Conservation (phyloP, 2,329 filamentous ascomycete genomes). For the Cladosporium sp. region DNA sequence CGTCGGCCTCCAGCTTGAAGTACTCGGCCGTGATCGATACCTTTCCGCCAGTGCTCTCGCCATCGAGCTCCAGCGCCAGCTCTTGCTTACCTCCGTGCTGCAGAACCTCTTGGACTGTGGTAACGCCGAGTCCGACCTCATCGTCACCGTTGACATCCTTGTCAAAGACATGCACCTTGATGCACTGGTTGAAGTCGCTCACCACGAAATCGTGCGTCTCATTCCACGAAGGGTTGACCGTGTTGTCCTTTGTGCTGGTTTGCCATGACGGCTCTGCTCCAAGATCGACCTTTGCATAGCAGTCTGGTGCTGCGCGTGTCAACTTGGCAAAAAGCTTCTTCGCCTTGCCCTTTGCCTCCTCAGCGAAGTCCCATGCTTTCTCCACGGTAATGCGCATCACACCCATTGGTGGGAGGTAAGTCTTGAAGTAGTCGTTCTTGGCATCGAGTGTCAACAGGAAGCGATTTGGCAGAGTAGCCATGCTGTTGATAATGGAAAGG, state of each 20-base stretch:
- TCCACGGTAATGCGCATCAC: constrained; percentile 43
- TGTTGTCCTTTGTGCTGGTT: constrained; percentile 41
- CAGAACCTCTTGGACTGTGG: constrained; percentile 40
- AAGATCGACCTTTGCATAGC: constrained; percentile 42
- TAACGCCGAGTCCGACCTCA: constrained; percentile 41
- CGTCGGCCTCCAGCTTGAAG: constrained; percentile 39
- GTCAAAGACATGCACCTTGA: constrained; percentile 42
- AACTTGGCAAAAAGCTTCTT: constrained; percentile 41
- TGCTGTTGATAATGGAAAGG: constrained; percentile 41
- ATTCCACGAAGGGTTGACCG: constrained; percentile 43
- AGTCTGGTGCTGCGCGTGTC: constrained; percentile 46
- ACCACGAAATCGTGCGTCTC: constrained; percentile 49
- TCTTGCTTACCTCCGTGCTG: constrained; percentile 39
- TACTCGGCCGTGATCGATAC: constrained; percentile 39
- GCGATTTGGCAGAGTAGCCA: constrained; percentile 48
- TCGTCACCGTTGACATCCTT: constrained; percentile 42
- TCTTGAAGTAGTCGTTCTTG: constrained; percentile 47
- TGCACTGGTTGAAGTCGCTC: constrained; percentile 41
- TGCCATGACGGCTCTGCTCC: constrained; percentile 44
- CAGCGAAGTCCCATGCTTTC: constrained; percentile 36
- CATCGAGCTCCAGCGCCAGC: constrained; percentile 37
- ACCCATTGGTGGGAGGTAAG: constrained; percentile 42
- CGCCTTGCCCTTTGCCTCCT: constrained; percentile 37
- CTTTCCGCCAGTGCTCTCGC: constrained; percentile 33
- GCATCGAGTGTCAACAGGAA: constrained; percentile 47